Evolutionary conservation across 495 filamentous ascomycete genomes (phyloP), one percentile per base, ranked within the genome.

Genomic region (Penicillium diatomitis): DNA sequence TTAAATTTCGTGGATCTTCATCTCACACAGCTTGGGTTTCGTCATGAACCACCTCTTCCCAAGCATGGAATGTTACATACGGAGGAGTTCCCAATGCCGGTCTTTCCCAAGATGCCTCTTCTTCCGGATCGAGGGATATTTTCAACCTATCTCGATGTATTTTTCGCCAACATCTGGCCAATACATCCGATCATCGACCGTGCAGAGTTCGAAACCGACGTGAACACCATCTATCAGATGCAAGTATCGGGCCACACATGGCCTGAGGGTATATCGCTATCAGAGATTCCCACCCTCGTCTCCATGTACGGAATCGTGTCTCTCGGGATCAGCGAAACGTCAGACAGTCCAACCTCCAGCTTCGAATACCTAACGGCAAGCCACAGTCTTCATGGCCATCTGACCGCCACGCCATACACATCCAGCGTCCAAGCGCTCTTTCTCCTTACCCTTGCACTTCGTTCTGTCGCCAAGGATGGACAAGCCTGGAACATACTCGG

Each of bases 11-110:
- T 50, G 28, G 48, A 50, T 32, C 33, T 50, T 2, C 48, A 44
- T 38, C 10, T 50, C 2, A 34, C 40, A 44, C 41, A 41, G 20
- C 36, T 44, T 33, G 48, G 48, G 27, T 44, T 50, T 9, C 30
- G 32, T n/a, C 40, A 35, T 11, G 41, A 28, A 11, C 28, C 39
- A 6, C 32, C 48, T 11, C 20, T 31, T 9, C 37, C 44, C 20
- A 43, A 31, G 8, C 48, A 50, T 50, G 48, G 48, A 9, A 43
- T 50, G 40, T n/a, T 41, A 44, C 48, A 43, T 30, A 44, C 48
- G 5, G 48, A 50, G 9, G 41, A 43, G 5, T 50, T 50, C 32
- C 41, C 39, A 30, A 50, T 50, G 48, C 48, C 48, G 32, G 27
- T 50, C 2, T 12, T 38, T 38, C 40, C 41, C 0, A 38, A 31